A percentile compares a stretch with the other conserved stretches of the same genome.
Evolutionary conservation across 495 filamentous ascomycete species (phyloP).

Genomic region (Podospora bellae-mahoneyi): DNA sequence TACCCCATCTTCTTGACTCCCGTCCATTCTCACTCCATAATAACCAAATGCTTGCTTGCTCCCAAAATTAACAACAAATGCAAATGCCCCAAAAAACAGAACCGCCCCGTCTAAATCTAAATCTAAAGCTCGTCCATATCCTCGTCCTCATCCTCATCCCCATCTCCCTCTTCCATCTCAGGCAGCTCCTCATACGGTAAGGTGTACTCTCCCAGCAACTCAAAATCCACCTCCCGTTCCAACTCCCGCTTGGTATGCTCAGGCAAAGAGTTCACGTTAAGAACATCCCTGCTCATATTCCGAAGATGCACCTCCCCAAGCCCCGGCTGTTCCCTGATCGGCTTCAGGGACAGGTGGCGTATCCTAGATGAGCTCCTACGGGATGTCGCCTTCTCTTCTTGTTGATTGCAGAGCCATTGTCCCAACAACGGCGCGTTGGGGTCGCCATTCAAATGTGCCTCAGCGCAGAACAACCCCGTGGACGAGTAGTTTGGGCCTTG

Average conservation of each 20-base stretch:
- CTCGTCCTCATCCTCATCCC: slow-evolving; percentile 15
- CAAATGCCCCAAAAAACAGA: background rate
- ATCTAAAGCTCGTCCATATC: background rate
- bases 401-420: slow-evolving; percentile 29
- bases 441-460: slow-evolving; percentile 41
- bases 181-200: background rate
- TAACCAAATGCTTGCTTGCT: background rate
- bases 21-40: too few species aligned
- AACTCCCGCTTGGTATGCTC: slow-evolving; percentile 20
- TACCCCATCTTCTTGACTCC: too few species aligned
- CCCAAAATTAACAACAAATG: background rate
- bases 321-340: background rate
- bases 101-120: background rate
- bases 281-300: background rate
- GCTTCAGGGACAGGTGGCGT: background rate
- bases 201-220: slow-evolving; percentile 13
- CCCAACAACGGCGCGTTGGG: slow-evolving; percentile 33
- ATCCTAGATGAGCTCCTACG: background rate
- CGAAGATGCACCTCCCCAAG: background rate
- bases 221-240: slow-evolving; percentile 15
- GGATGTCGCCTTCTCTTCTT: slow-evolving; percentile 20
- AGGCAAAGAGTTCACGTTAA: slow-evolving; percentile 7
- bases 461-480: slow-evolving; percentile 35
- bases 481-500: slow-evolving; percentile 45
- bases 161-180: slow-evolving; percentile 12